These are phyloP conservation scores for Gonapodya sp. DNA, from an alignment of 192 early-diverging fungal species.

Conservation along the genomic window DNA sequence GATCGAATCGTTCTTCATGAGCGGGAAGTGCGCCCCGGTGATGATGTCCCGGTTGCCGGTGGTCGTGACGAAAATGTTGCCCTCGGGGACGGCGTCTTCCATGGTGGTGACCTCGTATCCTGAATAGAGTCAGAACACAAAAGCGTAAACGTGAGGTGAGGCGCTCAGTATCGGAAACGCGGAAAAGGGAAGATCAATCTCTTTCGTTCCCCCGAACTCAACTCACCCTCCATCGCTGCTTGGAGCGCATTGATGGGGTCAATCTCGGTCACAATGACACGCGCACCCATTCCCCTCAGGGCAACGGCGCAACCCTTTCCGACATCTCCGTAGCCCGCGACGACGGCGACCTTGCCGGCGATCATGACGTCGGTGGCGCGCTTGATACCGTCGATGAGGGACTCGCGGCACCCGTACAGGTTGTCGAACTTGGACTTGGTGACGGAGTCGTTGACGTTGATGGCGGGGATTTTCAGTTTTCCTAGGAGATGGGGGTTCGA, in stretches of 20 bases:
- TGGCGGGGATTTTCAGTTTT: slow-evolving; percentile 95
- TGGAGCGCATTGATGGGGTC: slow-evolving; percentile 99
- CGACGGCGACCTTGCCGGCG: slow-evolving; percentile 95
- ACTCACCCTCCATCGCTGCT: slow-evolving; percentile 86
- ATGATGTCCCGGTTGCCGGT: slow-evolving; percentile 99
- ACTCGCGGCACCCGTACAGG: slow-evolving; percentile 99
- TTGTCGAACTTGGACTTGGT: slow-evolving; percentile 99
- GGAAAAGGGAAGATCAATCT: neutral
- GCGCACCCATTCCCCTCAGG: slow-evolving; percentile 94
- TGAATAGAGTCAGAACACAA: neutral
- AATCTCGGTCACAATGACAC: slow-evolving; percentile 95
- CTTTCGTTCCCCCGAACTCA: neutral
- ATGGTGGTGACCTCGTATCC: slow-evolving; percentile 98
- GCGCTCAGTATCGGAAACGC: neutral
- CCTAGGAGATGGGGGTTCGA: slow-evolving; percentile 22
- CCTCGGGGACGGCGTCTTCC: slow-evolving; percentile 85
- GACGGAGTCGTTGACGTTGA: slow-evolving; percentile 99
- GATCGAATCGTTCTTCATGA: slow-evolving; percentile 97
- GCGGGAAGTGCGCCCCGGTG: slow-evolving; percentile 78
- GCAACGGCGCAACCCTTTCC: slow-evolving; percentile 98
- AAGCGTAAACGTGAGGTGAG: neutral
- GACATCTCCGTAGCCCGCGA: slow-evolving; percentile 99
- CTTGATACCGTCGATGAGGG: slow-evolving; percentile 98
- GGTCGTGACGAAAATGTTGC: slow-evolving; percentile 97
- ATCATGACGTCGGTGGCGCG: slow-evolving; percentile 99